Evolutionary conservation across 345 rosid species (phyloP), one percentile per base, ranked within the genome.

Genomic region (Lepidium sativum): DNA sequence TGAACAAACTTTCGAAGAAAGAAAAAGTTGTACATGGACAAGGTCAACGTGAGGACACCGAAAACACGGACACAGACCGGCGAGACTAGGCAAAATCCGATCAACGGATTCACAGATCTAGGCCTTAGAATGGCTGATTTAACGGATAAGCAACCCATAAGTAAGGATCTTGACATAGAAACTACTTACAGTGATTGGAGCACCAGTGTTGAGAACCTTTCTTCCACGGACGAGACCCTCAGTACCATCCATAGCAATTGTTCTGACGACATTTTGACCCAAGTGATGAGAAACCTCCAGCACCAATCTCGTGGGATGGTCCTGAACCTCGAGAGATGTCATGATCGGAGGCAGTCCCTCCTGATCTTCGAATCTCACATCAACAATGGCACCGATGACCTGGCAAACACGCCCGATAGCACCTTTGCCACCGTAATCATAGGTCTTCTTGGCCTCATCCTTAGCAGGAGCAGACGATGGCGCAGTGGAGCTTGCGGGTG

Each of bases 241-340:
- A n/a, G 98, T 89, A 29, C 88, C 98, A 70, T 92, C 98, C 98
- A 92, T 92, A 60, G 98, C 98, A 57, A 92, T 92, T 32, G 97
- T 89, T 80, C 98, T 78, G 5, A 92, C 98, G 12, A 80, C 72
- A 63, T 70, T 82, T 81, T 82, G 94, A 2, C 99, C 99, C 89
- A 94, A 78, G 13, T 94, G 99, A 79, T 90, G 97, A 6, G 99
- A 89, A 45, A 94, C 99, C 77, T 94, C 99, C 14, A 94, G 87
- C 12, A 94, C 99, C 33, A 94, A 29, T 15, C 99, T 78, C 0
- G 84, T 71, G 29, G 95, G 80, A 41, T 86, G 61, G 51, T 80
- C 90, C 58, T 69, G 73, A 29, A 94, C 97, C 81, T 94, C 99
- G 21, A 94, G 86, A 8, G 99, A 91, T 2, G 97, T 94, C 85